Evolutionary conservation across 768 basidiomycete genomes (phyloP).

Genomic region (Leucogyrophana mollusca): DNA sequence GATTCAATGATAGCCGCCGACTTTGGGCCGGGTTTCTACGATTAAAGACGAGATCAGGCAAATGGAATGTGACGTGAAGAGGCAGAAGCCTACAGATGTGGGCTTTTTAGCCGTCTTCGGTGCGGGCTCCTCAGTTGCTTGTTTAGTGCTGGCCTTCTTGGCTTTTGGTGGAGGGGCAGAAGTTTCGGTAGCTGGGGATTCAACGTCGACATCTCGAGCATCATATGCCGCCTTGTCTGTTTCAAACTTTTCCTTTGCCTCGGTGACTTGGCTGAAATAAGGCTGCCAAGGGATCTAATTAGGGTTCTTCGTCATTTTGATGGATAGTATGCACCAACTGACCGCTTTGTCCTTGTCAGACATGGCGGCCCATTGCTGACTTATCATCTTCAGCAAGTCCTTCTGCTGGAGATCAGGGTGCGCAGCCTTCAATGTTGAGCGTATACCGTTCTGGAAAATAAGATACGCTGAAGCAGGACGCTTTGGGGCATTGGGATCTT

Average conservation of each 20-base stretch:
- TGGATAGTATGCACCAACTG: constrained; percentile 23
- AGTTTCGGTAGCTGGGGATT: constrained; percentile 40
- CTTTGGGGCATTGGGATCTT: constrained; percentile 94
- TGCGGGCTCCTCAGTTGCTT: constrained; percentile 30
- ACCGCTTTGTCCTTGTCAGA: constrained; percentile 72
- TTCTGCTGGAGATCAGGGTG: constrained; percentile 65
- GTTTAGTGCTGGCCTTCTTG: constrained; percentile 15
- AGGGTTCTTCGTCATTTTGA: no score
- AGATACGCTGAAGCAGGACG: constrained; percentile 92
- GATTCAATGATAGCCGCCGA: constrained; percentile 21
- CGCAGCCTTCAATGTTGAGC: constrained; percentile 65
- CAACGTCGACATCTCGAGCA: constrained; percentile 46
- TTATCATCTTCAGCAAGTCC: constrained; percentile 71
- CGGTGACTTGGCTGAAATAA: constrained; percentile 41
- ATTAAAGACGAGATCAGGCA: constrained; percentile 10
- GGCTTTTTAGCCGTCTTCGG: constrained; percentile 20
- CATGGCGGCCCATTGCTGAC: constrained; percentile 73
- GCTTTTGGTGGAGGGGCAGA: not conserved
- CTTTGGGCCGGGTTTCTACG: constrained; percentile 27
- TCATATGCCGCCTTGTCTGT: constrained; percentile 67
- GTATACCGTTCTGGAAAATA: constrained; percentile 90
- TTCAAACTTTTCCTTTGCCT: constrained; percentile 64
- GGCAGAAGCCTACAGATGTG: constrained; percentile 15
- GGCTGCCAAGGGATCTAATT: constrained; percentile 15
- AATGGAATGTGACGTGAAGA: constrained; percentile 5